phyloP scores from a whole-genome alignment of 2,329 filamentous ascomycete genomes.

The Sporothrix euskadiensis region DNA sequence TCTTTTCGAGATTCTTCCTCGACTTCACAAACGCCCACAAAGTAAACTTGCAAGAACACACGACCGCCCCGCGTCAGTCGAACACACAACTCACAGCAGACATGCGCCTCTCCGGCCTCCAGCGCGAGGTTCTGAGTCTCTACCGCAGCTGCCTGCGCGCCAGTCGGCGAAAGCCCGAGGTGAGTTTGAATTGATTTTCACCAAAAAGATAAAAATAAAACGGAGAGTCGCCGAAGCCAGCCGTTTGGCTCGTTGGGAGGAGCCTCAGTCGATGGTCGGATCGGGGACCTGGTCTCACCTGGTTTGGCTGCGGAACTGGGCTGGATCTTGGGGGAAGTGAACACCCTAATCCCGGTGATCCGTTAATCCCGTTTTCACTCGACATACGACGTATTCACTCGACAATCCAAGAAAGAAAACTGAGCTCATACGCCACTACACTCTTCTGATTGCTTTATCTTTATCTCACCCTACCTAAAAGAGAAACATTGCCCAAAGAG shows the following conservation, averaged over 20 bases:
- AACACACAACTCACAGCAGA: neutral
- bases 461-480: neutral
- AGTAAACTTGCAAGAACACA: neutral
- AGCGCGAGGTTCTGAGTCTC: conserved; percentile 80
- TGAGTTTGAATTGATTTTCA: conserved; percentile 41
- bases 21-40: neutral
- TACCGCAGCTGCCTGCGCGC: conserved; percentile 86
- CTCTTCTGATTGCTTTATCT: neutral
- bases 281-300: too few relatives aligned
- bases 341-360: conserved; percentile 1
- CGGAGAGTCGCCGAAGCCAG: neutral
- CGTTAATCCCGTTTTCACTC: neutral
- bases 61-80: neutral
- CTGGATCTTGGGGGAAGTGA: neutral
- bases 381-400: neutral
- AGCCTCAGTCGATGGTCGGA: neutral
- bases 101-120: conserved; percentile 75
- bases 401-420: neutral
- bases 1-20: neutral
- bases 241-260: neutral
- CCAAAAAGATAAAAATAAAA: neutral
- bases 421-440: neutral
- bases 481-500: conserved; percentile 21
- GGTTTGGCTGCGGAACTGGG: too few relatives aligned
- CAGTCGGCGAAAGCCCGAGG: conserved; percentile 75